Conservation (phyloP, 75 land plant species). For the Cupressus sempervirens region DNA sequence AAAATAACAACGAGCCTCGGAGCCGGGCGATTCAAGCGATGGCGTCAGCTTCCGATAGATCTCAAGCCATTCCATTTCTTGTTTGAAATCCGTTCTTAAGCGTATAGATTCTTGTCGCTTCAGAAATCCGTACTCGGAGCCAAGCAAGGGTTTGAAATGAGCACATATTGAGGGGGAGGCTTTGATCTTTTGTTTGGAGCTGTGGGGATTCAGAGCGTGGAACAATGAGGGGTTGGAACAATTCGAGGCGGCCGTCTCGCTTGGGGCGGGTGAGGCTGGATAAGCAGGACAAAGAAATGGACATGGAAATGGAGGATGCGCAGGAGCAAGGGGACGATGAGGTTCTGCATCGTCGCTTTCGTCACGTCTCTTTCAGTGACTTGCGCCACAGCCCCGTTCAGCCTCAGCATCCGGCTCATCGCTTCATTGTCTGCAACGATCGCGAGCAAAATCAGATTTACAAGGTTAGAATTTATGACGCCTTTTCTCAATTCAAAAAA, state of each 20-base stretch:
- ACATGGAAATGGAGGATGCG: not conserved
- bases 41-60: not conserved
- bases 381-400: slow-evolving; percentile 50
- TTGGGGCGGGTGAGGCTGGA: slow-evolving; percentile 6
- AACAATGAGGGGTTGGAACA: slow-evolving; percentile 29
- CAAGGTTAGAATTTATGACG: slow-evolving; percentile 38
- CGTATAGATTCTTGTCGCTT: too few relatives aligned
- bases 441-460: slow-evolving; percentile 50
- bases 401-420: slow-evolving; percentile 56
- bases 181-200: not conserved
- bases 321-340: not conserved
- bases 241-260: slow-evolving; percentile 19
- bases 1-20: not conserved
- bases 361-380: not conserved
- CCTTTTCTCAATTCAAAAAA: not conserved
- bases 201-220: not conserved
- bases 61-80: not conserved
- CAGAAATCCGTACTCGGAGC: not conserved
- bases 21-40: not conserved
- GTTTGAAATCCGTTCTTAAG: not conserved
- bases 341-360: slow-evolving; percentile 7
- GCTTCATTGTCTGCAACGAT: slow-evolving; percentile 76
- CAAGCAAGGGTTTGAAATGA: not conserved
- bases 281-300: not conserved
- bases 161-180: not conserved